Percentiles rank a stretch among this genome's conserved stretches.
Evolutionary conservation across 1,284 basidiomycete genomes (phyloP).

Genomic region (Leccinum subrobustum): DNA sequence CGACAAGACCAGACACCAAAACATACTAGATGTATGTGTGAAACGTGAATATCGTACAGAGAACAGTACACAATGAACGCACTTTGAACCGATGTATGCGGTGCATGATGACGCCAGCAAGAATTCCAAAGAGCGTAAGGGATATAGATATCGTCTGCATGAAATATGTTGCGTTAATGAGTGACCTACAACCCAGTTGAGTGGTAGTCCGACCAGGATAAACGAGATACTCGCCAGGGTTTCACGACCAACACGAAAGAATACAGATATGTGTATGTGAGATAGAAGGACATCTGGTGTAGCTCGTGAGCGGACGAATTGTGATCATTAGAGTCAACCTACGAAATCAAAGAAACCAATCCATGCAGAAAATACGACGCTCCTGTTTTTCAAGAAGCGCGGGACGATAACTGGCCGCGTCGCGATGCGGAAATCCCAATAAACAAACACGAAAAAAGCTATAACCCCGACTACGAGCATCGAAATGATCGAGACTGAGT

Average conservation of each 20-base stretch:
- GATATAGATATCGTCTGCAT: conserved; percentile 56
- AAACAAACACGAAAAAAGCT: conserved; percentile 42
- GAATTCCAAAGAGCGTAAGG: conserved; percentile 64
- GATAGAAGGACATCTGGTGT: conserved; percentile 59
- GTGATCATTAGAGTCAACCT: conserved; percentile 21
- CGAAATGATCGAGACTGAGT: conserved; percentile 51
- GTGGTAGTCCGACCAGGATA: neutral
- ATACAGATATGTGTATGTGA: conserved; percentile 59
- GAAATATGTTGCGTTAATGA: conserved; percentile 55
- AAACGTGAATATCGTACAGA: neutral
- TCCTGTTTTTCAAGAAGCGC: conserved; percentile 56
- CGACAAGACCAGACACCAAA: conserved; percentile 62
- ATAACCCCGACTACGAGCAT: conserved; percentile 53
- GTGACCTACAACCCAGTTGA: conserved; percentile 38
- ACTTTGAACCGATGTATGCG: conserved; percentile 55
- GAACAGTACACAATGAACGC: neutral
- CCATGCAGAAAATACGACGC: conserved; percentile 57
- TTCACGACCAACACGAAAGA: conserved; percentile 63
- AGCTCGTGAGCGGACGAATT: neutral
- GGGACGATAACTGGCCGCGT: conserved; percentile 52
- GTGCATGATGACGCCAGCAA: conserved; percentile 57
- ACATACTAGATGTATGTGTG: conserved; percentile 43
- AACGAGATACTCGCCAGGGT: conserved; percentile 42
- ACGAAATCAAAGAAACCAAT: conserved; percentile 76
- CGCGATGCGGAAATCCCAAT: conserved; percentile 52